Evolutionary conservation across 2,329 filamentous ascomycete genomes (phyloP), one percentile per base, ranked within the genome.

Genomic region (Verticillium isaacii): DNA sequence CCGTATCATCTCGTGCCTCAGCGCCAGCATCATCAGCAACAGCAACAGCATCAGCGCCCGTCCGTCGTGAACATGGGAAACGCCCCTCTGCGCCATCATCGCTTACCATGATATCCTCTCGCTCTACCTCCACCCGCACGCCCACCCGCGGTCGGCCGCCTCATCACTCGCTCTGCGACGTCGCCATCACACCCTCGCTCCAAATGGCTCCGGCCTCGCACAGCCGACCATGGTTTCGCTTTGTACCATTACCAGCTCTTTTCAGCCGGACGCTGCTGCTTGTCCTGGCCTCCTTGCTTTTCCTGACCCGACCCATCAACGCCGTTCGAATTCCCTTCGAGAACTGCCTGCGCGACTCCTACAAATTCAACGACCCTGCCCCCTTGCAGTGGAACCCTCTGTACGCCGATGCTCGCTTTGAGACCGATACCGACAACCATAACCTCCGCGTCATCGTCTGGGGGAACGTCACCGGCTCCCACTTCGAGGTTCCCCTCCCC

Each of bases 381-480:
- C 83, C 83, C 64, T 82, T 98, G 36, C 93, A 97, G 78, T 97
- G 94, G 79, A 81, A 87, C 14, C 93, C 95, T 2, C 74, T 89
- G 39, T 87, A 85, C 67, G 85, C 95, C 62, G 87, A 91, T 69
- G 94, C 91, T 61, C 77, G 78, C 23, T 96, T 96, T 78, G 84
- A 92, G 68, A 81, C 84, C 32, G 74, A 78, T 15, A 77, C 84
- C 65, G 73, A 84, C 5, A 82, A 78, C 58, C 86, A 93, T 71
- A 85, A 82, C 50, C 81, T 99, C 57, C 87, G 85, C 65, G 79
- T 97, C 61, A 95, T 88, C 1, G 84, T 97, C 56, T 98, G 92
- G 79, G 94, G 93, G 59, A 97, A 98, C 75, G 92, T 98, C 34
- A 91, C 89, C 9, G 95, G 95, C 56, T 86, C 89, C 58, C 81